phyloP scores from a whole-genome alignment of 768 basidiomycete genomes.

The Rhodotorula toruloides region DNA sequence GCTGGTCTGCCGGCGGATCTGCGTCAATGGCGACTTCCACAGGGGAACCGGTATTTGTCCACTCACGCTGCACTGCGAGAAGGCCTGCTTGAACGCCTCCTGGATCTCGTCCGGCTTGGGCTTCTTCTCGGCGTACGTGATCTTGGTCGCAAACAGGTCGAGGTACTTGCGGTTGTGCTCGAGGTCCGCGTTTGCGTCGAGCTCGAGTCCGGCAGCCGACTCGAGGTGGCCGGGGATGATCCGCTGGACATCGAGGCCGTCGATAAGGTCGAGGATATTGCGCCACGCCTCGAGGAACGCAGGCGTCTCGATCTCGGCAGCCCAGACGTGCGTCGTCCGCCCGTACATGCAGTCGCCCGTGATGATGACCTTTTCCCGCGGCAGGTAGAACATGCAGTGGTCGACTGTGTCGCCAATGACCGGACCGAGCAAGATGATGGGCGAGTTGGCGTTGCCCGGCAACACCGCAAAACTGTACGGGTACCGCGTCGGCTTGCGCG shows the following conservation, averaged over 20 bases:
- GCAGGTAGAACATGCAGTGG: conserved; percentile 8
- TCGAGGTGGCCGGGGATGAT: conserved; percentile 1
- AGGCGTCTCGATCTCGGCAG: conserved; percentile 11
- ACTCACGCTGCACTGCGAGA: not conserved
- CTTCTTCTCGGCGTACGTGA: conserved; percentile 8
- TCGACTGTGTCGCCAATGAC: conserved; percentile 9
- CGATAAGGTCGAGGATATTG: conserved; percentile 4
- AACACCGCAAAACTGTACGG: conserved; percentile 8
- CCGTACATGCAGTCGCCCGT: conserved; percentile 7
- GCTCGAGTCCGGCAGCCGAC: not conserved
- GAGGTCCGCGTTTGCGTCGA: not conserved
- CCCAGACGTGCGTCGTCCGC: not conserved
- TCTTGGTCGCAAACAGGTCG: conserved; percentile 7
- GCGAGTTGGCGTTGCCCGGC: conserved; percentile 4
- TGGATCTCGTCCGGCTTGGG: not conserved
- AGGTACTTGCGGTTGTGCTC: conserved; percentile 12
- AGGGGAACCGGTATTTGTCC: not conserved
- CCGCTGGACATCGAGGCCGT: not conserved
- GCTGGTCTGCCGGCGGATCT: not conserved
- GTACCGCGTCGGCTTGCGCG: not conserved
- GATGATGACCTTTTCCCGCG: conserved; percentile 9
- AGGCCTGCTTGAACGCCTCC: not conserved
- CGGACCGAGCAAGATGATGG: conserved; percentile 7
- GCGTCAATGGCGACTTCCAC: not conserved
- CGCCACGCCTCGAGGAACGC: conserved; percentile 3